A percentile compares a stretch with the other conserved stretches of the same genome.
Conservation (phyloP, 2,329 filamentous ascomycete species). For the Pestalotiopsis sp. region DNA sequence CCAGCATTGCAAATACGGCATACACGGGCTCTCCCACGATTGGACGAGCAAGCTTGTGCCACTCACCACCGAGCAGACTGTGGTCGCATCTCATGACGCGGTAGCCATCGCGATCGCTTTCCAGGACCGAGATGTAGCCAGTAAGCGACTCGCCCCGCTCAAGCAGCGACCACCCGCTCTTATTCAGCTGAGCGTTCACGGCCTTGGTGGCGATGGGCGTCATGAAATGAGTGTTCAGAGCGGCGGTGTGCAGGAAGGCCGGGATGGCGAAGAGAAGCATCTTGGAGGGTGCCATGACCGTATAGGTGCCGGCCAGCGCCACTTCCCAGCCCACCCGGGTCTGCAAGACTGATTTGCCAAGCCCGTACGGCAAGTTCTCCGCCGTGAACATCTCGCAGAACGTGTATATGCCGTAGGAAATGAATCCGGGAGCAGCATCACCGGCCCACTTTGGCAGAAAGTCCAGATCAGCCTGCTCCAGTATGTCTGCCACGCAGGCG, state of each 20-base stretch:
- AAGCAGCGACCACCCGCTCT: constrained; percentile 72
- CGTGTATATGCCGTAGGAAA: constrained; percentile 67
- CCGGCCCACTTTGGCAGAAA: constrained; percentile 56
- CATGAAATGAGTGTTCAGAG: constrained; percentile 74
- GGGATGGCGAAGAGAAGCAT: constrained; percentile 69
- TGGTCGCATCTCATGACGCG: constrained; percentile 91
- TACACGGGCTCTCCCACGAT: constrained; percentile 84
- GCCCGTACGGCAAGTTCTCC: constrained; percentile 44
- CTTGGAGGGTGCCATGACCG: constrained; percentile 68
- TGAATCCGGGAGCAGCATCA: constrained; percentile 66
- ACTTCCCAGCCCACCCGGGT: constrained; percentile 75
- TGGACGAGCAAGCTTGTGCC: constrained; percentile 62
- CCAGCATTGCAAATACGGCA: constrained; percentile 92
- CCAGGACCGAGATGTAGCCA: constrained; percentile 88
- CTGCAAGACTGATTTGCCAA: constrained; percentile 65
- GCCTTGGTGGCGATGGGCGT: constrained; percentile 59
- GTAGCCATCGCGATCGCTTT: constrained; percentile 71
- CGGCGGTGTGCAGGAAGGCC: constrained; percentile 69
- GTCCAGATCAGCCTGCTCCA: constrained; percentile 63
- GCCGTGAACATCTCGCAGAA: constrained; percentile 43
- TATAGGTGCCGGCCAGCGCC: constrained; percentile 64
- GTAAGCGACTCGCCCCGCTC: constrained; percentile 85
- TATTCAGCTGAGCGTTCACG: constrained; percentile 67
- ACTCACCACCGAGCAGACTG: constrained; percentile 90
- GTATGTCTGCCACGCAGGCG: constrained; percentile 62